Percentiles rank a stretch among this genome's conserved stretches.
Conservation (phyloP, 2,329 filamentous ascomycete species). For the Fusarium torreyae region DNA sequence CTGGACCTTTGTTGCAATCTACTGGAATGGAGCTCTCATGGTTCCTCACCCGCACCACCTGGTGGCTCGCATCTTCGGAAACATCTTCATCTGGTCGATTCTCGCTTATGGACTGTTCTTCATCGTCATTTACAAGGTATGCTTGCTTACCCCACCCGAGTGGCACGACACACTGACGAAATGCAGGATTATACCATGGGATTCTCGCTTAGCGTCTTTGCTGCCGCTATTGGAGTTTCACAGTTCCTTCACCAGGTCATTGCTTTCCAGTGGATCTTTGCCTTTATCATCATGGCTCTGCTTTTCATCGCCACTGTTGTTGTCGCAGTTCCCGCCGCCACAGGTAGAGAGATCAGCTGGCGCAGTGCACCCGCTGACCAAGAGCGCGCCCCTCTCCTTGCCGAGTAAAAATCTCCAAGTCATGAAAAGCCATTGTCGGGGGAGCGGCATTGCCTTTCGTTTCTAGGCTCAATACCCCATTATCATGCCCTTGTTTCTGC, state of each 20-base stretch:
- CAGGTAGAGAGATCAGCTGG: constrained; percentile 70
- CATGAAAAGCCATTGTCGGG: background rate
- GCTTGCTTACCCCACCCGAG: constrained; percentile 30
- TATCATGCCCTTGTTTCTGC: background rate
- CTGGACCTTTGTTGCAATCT: constrained; percentile 89
- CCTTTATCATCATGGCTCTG: constrained; percentile 84
- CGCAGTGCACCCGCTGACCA: constrained; percentile 61
- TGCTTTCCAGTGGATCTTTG: constrained; percentile 93
- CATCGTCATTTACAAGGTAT: constrained; percentile 78
- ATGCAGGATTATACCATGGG: constrained; percentile 80
- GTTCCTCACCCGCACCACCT: constrained; percentile 77
- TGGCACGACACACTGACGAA: constrained; percentile 26
- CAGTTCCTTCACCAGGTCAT: constrained; percentile 82
- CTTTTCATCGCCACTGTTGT: constrained; percentile 79
- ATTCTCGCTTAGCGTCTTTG: constrained; percentile 81
- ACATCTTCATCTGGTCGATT: constrained; percentile 90
- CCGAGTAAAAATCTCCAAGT: constrained; percentile 54
- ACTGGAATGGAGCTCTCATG: constrained; percentile 90
- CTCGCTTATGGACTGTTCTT: constrained; percentile 84
- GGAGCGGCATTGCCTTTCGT: constrained; percentile 1
- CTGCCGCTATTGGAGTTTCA: constrained; percentile 81
- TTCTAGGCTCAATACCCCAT: background rate
- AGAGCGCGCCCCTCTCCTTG: constrained; percentile 74
- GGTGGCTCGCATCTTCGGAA: constrained; percentile 84
- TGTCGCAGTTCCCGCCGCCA: constrained; percentile 75